Evolutionary conservation across 2,329 filamentous ascomycete species (phyloP), one percentile per base, ranked within the genome.

Genomic region (Fusarium sp.): DNA sequence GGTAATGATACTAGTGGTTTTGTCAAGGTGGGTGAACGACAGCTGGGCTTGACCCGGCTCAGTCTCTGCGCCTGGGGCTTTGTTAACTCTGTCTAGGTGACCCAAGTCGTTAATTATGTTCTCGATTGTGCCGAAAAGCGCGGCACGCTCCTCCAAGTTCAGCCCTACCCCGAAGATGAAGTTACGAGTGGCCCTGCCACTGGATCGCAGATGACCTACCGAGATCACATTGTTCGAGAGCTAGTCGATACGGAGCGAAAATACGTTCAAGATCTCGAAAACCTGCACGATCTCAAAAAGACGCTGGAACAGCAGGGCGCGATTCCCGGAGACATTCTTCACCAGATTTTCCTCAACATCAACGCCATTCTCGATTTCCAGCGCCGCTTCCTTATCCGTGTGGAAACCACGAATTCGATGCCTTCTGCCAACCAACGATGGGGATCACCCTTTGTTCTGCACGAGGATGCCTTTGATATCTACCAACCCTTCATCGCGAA

Each of bases 401-500:
- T 99, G 72, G 97, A 99, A 85, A 97, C 97, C 32, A 97, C 95
- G 41, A 98, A 98, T 80, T 95, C 94, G 5, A 90, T 95, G 84
- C 89, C 94, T 1, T 88, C 92, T 71, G 85, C 89, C 5, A 88
- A 90, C 71, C 97, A 99, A 82, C 93, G 96, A 81, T 99, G 97
- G 97, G 97, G 97, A n/a, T 88, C 91, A n/a, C 90, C 97, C 0
- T 98, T 98, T 80, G 89, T 93, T 16, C 87, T 92, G 16, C 95
- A 96, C 80, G 94, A 97, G 81, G 94, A 97, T 68, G 91, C 92
- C 0, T 98, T 99, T 82, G 91, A 93, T 72, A 95, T 98, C 70
- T 99, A 99, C 82, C 94, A 98, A 79, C 95, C 95, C 2, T 99
- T 98, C 79, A 98, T 98, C 77, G 95, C 97, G 37, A 99, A 99